Base-by-base conservation (phyloP, 768 basidiomycete species). In the Hygrocybe coccinea region DNA sequence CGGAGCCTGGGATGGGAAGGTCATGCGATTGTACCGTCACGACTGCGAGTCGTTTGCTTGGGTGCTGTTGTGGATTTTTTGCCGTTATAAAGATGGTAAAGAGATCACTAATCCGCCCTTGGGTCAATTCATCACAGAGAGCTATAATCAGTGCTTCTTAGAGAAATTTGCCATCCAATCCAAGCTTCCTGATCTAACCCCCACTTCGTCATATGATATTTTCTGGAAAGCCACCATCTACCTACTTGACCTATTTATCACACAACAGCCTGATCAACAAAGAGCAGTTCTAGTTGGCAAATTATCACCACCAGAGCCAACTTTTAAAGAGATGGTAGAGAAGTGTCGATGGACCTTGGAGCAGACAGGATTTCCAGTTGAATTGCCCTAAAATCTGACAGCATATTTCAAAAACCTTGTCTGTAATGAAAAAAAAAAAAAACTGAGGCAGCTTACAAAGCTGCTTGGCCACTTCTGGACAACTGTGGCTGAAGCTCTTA, bases 1-100 rank as follows among this genome's bases (percentile, higher is more conserved):
- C 0, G 50, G 52, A 2, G 48, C 38, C 15, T 58, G 49, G 43
- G 47, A 51, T 5, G 64, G 64, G 17, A 47, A 59, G 21, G 49
- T 64, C 3, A 3, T 48, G 14, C 64, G 60, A n/a, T 41, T 52
- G 5, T 73, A 73, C 35, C 60, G 64, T n/a, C 69, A 73, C 51
- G 70, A 73, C 37, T 36, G 63, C 15, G 71, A 73, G 55, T 63
- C 73, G 12, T 68, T 71, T 45, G 52, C 63, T 2, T 74, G 71
- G 68, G 61, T 65, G 21, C 56, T 68, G 3, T 22, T 49, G 4
- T 68, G 60, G 56, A 50, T 63, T 5, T 58, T 60, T 58, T 11
- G 15, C 50, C 33, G 34, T 9, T 52, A 19, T 21, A 39, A 52
- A 6, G 35, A 14, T 39, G 50, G 50, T 15, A 37, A 39, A 24